Conservation (phyloP, 306 rosid species). For the Prunus mume region DNA sequence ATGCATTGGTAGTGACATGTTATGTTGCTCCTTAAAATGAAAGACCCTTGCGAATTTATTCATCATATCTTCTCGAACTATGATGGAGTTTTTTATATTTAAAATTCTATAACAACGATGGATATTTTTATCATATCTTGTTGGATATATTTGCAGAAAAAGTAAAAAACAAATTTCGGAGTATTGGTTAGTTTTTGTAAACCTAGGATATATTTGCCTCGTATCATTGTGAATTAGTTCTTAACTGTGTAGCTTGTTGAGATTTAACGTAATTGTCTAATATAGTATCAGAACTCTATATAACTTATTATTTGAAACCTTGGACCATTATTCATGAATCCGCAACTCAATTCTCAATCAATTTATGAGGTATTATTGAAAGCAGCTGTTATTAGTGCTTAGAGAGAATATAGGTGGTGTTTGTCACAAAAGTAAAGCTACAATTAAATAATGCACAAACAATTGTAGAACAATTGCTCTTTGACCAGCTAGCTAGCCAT, state of each 20-base stretch:
- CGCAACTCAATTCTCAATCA: no score
- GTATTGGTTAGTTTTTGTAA: no score
- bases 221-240: no score
- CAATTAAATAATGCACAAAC: not conserved
- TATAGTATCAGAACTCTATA: not conserved
- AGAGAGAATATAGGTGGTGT: not conserved
- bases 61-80: no score
- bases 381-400: not conserved
- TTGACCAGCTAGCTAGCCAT: not conserved
- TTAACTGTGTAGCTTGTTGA: not conserved
- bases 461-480: not conserved
- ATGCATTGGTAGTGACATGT: not conserved
- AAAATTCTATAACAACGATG: no score
- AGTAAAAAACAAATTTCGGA: no score
- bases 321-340: not conserved
- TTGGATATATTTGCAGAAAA: no score
- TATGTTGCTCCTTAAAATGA: not conserved
- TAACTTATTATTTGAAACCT: not conserved
- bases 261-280: not conserved
- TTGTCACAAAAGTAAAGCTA: not conserved
- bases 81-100: no score
- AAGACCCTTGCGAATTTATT: not conserved
- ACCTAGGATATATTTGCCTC: not conserved
- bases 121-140: no score
- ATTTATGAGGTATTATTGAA: not conserved